A percentile compares a stretch with the other conserved stretches of the same genome.
These are phyloP conservation scores for Curvularia lunata DNA, from an alignment of 2,329 filamentous ascomycete genomes.

Conservation along the genomic window DNA sequence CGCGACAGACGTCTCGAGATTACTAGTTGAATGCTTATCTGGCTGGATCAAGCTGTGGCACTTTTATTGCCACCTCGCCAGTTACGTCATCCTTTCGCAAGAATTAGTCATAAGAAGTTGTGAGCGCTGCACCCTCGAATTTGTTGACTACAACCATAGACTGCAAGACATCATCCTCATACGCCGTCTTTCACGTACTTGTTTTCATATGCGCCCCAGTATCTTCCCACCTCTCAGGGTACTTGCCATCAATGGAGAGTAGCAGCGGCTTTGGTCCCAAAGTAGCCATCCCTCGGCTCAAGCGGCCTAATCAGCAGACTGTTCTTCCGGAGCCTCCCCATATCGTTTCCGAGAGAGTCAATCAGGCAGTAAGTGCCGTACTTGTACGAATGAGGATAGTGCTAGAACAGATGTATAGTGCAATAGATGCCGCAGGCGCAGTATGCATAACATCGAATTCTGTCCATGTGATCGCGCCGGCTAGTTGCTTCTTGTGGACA, in stretches of 20 bases:
- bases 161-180: no score
- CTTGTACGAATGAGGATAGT: not conserved
- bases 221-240: not conserved
- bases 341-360: not conserved
- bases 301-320: not conserved
- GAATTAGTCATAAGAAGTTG: no score
- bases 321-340: not conserved
- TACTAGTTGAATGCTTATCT: no score
- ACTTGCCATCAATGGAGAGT: not conserved
- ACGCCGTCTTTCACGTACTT: no score
- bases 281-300: conserved; percentile 1
- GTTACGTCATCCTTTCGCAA: no score
- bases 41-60: no score
- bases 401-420: not conserved
- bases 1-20: no score
- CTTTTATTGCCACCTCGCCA: no score
- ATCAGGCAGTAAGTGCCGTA: conserved; percentile 1
- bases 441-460: not conserved
- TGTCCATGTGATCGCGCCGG: not conserved
- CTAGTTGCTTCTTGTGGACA: not conserved
- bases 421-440: not conserved
- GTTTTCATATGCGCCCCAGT: no score
- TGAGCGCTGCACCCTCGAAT: no score
- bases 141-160: no score
- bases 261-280: not conserved